These are phyloP conservation scores for Thalassiosira livingstoniorum DNA, from an alignment of 352 stramenopile genomes.

Conservation along the genomic window DNA sequence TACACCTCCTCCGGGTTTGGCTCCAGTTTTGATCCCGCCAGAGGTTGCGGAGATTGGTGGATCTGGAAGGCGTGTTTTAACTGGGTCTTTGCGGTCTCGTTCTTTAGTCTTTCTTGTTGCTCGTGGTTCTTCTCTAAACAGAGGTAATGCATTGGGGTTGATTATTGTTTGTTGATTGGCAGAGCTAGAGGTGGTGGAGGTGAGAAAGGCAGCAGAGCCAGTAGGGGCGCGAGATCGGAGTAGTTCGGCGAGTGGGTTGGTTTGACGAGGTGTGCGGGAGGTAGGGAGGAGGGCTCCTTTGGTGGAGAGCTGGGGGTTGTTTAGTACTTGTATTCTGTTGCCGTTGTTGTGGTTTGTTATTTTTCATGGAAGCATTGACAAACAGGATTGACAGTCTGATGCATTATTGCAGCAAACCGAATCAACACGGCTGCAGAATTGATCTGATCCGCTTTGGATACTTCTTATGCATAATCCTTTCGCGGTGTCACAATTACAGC, in stretches of 20 bases:
- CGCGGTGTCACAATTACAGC: too few relatives aligned
- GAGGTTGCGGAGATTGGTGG: slow-evolving; percentile 76
- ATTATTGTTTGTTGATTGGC: slow-evolving; percentile 77
- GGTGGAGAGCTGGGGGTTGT: slow-evolving; percentile 77
- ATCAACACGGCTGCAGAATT: too few relatives aligned
- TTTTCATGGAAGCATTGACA: too few relatives aligned
- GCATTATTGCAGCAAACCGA: too few relatives aligned
- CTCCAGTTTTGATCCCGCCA: slow-evolving; percentile 70
- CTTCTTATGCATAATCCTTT: too few relatives aligned
- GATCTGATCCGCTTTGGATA: too few relatives aligned
- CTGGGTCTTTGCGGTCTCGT: slow-evolving; percentile 77
- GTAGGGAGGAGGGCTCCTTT: slow-evolving; percentile 83
- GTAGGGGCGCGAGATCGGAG: slow-evolving; percentile 62
- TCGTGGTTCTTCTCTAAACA: slow-evolving; percentile 79
- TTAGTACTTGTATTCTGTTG: slow-evolving; percentile 79
- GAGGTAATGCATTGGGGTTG: slow-evolving; percentile 82
- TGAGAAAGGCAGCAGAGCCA: slow-evolving; percentile 60
- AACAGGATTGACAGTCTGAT: too few relatives aligned
- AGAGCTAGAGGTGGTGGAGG: slow-evolving; percentile 47
- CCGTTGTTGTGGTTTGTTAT: too few relatives aligned
- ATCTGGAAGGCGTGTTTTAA: slow-evolving; percentile 80
- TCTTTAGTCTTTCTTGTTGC: slow-evolving; percentile 75
- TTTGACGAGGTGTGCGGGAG: slow-evolving; percentile 45
- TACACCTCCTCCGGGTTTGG: slow-evolving; percentile 30
- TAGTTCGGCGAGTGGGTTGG: slow-evolving; percentile 64